Conservation (phyloP, 1,284 basidiomycete species). For the Sporisorium iseilematis-ciliati region DNA sequence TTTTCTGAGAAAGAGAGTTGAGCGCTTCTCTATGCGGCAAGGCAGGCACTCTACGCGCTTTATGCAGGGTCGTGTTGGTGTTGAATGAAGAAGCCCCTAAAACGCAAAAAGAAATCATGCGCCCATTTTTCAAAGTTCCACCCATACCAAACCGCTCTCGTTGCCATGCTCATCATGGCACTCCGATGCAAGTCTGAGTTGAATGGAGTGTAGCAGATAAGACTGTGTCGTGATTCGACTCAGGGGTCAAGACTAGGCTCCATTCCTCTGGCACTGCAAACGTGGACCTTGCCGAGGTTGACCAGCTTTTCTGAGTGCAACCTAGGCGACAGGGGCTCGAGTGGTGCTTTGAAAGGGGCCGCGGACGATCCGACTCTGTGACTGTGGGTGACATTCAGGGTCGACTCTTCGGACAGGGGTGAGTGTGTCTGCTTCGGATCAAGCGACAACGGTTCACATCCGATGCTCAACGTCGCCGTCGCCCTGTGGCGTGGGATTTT, state of each 20-base stretch:
- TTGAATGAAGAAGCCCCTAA: slow-evolving; percentile 32
- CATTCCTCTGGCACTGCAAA: too few species aligned
- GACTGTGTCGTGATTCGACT: neutral
- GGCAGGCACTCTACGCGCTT: slow-evolving; percentile 2
- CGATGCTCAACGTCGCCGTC: neutral
- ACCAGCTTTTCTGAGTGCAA: too few species aligned
- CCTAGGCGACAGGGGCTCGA: neutral
- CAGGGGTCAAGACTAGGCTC: too few species aligned
- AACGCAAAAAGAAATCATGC: slow-evolving; percentile 23
- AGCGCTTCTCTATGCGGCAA: slow-evolving; percentile 3
- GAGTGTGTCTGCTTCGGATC: slow-evolving; percentile 21
- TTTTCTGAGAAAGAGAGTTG: slow-evolving; percentile 10
- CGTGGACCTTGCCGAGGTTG: too few species aligned
- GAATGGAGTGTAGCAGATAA: neutral
- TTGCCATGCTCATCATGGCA: neutral
- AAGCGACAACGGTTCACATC: neutral
- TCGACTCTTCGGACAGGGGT: slow-evolving; percentile 5
- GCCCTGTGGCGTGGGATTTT: neutral
- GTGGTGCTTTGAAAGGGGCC: neutral
- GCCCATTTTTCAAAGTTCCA: slow-evolving; percentile 6
- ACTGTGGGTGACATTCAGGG: neutral
- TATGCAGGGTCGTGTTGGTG: slow-evolving; percentile 50
- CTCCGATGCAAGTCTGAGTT: neutral
- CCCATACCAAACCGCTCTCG: neutral
- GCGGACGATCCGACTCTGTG: neutral